Base-by-base conservation (phyloP, 768 basidiomycete genomes). In the Hygrocybe coccinea region DNA sequence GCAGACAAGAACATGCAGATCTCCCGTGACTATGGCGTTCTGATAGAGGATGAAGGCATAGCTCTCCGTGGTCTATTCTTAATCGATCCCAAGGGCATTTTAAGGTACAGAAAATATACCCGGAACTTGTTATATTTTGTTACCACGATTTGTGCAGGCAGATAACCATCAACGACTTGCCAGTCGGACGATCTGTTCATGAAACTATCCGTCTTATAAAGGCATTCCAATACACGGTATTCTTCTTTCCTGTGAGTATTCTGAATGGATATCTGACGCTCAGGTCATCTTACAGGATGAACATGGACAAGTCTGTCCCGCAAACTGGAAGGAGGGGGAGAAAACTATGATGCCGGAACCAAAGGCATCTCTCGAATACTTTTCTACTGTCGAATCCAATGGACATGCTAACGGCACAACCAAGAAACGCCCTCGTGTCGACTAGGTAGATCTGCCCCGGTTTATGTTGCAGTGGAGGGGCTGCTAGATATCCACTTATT, bases 141-240 rank as follows among this genome's bases (percentile, higher is more conserved):
- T 41, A 22, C 21, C 35, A 17, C 47, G n/a, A 33, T 38, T 53
- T 9, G 17, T n/a, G 24, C 41, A 88, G 87, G 58, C 87, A 91
- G 77, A 86, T 89, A 62, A 91, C 90, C 53, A 77, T 95, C 58
- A 95, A 95, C 67, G 94, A 97, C 70, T 80, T 95, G 38, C 91
- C 93, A 12, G 92, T 95, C 48, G 94, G 94, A n/a, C 89, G 94
- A 52, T 93, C 91, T 2, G 93, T 95, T 52, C 92, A 93, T 36
- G 94, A 97, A 76, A 94, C 93, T 1, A 62, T 94, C 52, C 87
- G 94, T 56, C 83, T 97, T 48, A 76, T 97, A 73, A 85, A 95
- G 71, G 94, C 94, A 19, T 94, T 95, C 87, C 92, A 95, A 66
- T 92, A 88, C 71, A 84, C 83, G 11, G 89, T 90, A 65, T 39